A percentile compares a stretch with the other conserved stretches of the same genome.
phyloP scores from a whole-genome alignment of 352 stramenopile species.

The Phytopythium sindhum region DNA sequence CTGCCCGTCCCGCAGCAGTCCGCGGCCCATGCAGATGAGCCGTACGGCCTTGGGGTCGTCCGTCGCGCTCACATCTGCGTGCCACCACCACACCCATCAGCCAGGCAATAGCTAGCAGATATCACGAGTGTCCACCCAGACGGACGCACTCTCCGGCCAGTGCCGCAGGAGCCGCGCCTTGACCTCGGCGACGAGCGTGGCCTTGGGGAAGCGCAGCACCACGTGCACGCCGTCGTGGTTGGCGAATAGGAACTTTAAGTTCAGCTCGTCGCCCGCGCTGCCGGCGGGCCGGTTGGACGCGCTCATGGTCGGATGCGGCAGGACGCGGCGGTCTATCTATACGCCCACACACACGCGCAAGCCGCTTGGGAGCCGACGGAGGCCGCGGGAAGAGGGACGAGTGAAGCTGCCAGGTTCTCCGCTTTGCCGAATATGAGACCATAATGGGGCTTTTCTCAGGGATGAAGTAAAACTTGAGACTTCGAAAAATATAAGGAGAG shows the following conservation, averaged over 20 bases:
- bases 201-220: constrained; percentile 51
- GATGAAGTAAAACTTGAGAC: too few species aligned
- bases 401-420: neutral
- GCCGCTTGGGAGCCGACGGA: too few species aligned
- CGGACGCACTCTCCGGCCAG: constrained; percentile 54
- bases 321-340: too few species aligned
- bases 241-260: constrained; percentile 84
- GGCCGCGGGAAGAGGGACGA: too few species aligned
- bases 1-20: constrained; percentile 88
- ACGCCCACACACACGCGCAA: too few species aligned
- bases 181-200: constrained; percentile 44
- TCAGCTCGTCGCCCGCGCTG: constrained; percentile 48
- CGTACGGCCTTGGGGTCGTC: constrained; percentile 70
- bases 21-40: constrained; percentile 94
- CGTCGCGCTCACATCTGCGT: constrained; percentile 37
- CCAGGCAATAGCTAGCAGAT: neutral
- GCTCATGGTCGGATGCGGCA: constrained; percentile 3
- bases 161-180: constrained; percentile 66
- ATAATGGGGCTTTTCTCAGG: too few species aligned
- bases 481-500: neutral
- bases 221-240: constrained; percentile 77
- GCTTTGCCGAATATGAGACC: too few species aligned
- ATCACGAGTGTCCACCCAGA: neutral
- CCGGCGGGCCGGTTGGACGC: constrained; percentile 7
- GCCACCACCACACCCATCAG: neutral